Evolutionary conservation across 495 filamentous ascomycete species (phyloP), one percentile per base, ranked within the genome.

Genomic region (Lasiosphaeria ovina): DNA sequence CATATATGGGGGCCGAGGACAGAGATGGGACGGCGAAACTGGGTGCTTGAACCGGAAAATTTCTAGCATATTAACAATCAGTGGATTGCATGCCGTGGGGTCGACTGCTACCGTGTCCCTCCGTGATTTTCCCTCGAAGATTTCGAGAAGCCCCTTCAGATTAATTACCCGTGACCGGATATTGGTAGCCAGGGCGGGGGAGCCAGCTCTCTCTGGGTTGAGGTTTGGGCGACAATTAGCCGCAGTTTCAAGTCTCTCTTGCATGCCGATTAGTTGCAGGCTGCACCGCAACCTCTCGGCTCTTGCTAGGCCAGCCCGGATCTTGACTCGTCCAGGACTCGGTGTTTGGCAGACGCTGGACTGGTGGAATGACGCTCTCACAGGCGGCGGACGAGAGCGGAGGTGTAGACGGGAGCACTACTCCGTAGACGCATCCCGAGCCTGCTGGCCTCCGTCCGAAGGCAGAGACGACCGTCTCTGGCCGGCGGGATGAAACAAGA

Each of bases 71-170:
- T 57, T 55, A 59, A 16, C 57, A 65, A 64, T 55, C 64, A 56
- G 33, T 57, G 51, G 2, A 35, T 49, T 59, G 63, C 42, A 61
- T 66, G 58, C 59, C 61, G 51, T 57, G 61, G 54, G 31, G 32
- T 54, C n/a, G 44, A 49, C 10, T 55, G 59, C 53, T 59, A 64
- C 60, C 57, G 65, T 38, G 54, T 65, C 57, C 42, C 51, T 69
- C 71, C 66, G 57, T 65, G 64, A 68, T 66, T 63, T 69, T 64
- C 64, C 55, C 63, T 64, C 57, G 63, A 66, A 69, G 62, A 63
- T 59, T 69, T 73, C 63, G 63, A 71, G 69, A 71, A 71, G 63
- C 47, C 63, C 61, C 65, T 61, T 69, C 69, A 69, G 60, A 67
- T 72, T 61, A 64, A 69, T 71, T 69, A 67, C 42, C 64, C 59